These are phyloP conservation scores for Phytophthora macrochlamydospora DNA, from an alignment of 352 stramenopile species.

Conservation along the genomic window DNA sequence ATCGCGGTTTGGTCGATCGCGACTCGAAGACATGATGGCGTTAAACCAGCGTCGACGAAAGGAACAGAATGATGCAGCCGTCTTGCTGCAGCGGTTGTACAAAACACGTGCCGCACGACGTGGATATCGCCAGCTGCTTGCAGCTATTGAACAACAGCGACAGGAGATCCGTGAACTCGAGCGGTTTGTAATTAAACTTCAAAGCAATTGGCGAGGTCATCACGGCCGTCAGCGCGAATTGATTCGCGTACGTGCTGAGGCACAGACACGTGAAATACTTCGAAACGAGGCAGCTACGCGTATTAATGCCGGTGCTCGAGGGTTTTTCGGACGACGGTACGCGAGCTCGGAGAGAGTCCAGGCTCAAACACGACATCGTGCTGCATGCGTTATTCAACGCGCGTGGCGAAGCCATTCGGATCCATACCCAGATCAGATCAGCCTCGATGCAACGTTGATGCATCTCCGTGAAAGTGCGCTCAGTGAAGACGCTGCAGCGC, in stretches of 20 bases:
- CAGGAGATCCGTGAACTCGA: slow-evolving; percentile 40
- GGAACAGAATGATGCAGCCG: slow-evolving; percentile 58
- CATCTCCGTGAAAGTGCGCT: slow-evolving; percentile 55
- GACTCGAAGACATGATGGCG: slow-evolving; percentile 73
- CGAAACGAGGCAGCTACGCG: slow-evolving; percentile 53
- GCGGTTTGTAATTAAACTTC: slow-evolving; percentile 54
- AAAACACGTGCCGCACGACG: slow-evolving; percentile 58
- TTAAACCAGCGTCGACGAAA: slow-evolving; percentile 62
- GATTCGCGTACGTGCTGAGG: slow-evolving; percentile 31
- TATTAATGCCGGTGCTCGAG: slow-evolving; percentile 67
- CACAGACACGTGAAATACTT: slow-evolving; percentile 33
- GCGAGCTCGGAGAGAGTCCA: slow-evolving; percentile 43
- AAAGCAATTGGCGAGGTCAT: slow-evolving; percentile 72
- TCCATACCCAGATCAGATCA: slow-evolving; percentile 43
- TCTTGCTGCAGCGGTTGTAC: slow-evolving; percentile 63
- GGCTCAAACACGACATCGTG: slow-evolving; percentile 38
- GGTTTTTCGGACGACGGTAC: slow-evolving; percentile 61
- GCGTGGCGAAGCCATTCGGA: slow-evolving; percentile 53
- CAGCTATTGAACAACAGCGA: slow-evolving; percentile 50
- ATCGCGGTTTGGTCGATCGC: slow-evolving; percentile 66
- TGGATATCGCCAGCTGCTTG: slow-evolving; percentile 53
- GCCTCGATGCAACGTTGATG: slow-evolving; percentile 54
- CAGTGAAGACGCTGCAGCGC: slow-evolving; percentile 49
- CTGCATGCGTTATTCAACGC: slow-evolving; percentile 58
- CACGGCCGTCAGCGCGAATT: slow-evolving; percentile 41